Conservation (phyloP, 768 basidiomycete species). For the Coprinopsis strossmayeri region DNA sequence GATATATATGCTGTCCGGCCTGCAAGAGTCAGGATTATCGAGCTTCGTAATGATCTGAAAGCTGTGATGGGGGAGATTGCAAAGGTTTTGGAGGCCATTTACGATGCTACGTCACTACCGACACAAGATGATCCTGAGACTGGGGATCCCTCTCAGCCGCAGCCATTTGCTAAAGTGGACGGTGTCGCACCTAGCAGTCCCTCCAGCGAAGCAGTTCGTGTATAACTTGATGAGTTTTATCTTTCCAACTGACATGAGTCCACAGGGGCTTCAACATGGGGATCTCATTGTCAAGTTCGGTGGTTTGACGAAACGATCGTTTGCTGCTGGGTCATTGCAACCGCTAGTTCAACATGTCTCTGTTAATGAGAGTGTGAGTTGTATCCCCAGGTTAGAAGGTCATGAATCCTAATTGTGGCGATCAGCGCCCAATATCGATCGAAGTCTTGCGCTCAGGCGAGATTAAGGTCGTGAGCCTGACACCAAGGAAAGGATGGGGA, state of each 20-base stretch:
- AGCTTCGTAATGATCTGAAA: constrained; percentile 73
- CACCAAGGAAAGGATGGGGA: constrained; percentile 76
- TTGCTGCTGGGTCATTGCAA: constrained; percentile 46
- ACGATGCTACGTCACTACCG: constrained; percentile 21
- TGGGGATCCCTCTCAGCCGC: constrained; percentile 13
- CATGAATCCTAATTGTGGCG: not conserved
- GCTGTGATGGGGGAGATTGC: constrained; percentile 61
- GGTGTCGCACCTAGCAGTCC: constrained; percentile 77
- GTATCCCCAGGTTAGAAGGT: not conserved
- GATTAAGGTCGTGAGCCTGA: constrained; percentile 46
- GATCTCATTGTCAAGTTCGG: constrained; percentile 78
- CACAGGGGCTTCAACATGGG: constrained; percentile 58
- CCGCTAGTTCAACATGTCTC: constrained; percentile 70
- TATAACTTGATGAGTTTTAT: not conserved
- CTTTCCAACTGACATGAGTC: not conserved
- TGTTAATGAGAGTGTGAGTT: constrained; percentile 70
- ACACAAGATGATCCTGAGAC: not conserved
- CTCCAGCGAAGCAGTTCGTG: constrained; percentile 68
- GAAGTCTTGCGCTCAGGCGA: constrained; percentile 48
- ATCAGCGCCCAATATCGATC: constrained; percentile 53
- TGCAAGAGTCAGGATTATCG: constrained; percentile 72
- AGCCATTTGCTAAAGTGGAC: constrained; percentile 78
- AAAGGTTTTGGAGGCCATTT: constrained; percentile 63
- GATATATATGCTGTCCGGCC: constrained; percentile 74
- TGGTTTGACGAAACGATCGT: constrained; percentile 44